Base-by-base conservation (phyloP, 192 early-diverging fungal species). In the Podila minutissima region DNA sequence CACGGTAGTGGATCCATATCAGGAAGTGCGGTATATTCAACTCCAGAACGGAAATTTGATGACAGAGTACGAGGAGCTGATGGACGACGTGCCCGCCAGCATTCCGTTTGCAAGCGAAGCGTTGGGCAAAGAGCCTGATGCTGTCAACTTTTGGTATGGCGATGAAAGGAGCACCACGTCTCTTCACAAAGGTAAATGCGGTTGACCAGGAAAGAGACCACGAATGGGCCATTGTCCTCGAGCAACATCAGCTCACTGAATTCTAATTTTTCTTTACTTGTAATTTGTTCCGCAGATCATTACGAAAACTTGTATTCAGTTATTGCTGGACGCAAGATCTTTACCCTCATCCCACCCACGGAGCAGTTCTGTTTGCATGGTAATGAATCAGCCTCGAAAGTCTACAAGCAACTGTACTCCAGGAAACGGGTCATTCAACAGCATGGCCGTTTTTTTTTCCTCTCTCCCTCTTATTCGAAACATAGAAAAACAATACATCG, bases 281-380 rank as follows among this genome's bases (percentile, higher is more conserved):
- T 33, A 35, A 20, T 66, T 38, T 37, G 29, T 0, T 53, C 37
- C 15, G 8, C 53, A 84, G 86, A 88, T 69, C 87, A 85, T 41
- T 88, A 88, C 48, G 87, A 88, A 59, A 88, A 88, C 59, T 84
- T 83, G 12, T 88, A 88, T 71, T 84, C 81, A n/a, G 87, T 86
- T 7, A 68, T 88, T 13, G 61, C 85, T 11, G 87, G 87, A 35
- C 68, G 67, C 49, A 88, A 88, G 59, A 85, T 83, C 0, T 88
- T 88, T 75, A 81, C 84, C 0, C 38, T 88, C 15, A 83, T 84
- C 35, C 87, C 87, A 12, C 87, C 87, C 1, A 74, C 83, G 19
- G 87, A 88, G 38, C 83, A 84, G 58, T 83, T 71, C 53, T 88
- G 85, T 55, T 41, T 88, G 49, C 85, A 88, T 79, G 87, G 86